These are phyloP conservation scores for Dinochytrium kinnereticum DNA, from an alignment of 371 early-diverging fungal species.

Conservation along the genomic window DNA sequence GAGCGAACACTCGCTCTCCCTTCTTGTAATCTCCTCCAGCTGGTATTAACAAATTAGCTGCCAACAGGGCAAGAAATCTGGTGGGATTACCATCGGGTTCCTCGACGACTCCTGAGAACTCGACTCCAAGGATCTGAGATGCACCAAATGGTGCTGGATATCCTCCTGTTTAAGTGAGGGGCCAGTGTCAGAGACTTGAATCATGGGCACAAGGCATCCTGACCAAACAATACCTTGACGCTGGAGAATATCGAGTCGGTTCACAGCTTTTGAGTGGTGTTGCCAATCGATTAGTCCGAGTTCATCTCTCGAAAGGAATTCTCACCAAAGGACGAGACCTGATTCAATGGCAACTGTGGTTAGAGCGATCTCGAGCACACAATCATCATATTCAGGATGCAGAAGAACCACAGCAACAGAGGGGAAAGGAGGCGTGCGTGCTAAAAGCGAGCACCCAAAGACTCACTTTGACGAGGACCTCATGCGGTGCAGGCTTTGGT, in stretches of 20 bases:
- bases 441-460: too few relatives aligned
- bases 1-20: constrained; percentile 75
- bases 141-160: constrained; percentile 73
- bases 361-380: not conserved
- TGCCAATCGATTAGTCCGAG: constrained; percentile 45
- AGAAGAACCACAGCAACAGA: not conserved
- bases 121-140: constrained; percentile 74
- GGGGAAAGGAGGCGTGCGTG: too few relatives aligned
- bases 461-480: constrained; percentile 71
- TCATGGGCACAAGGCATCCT: too few relatives aligned
- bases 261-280: too few relatives aligned
- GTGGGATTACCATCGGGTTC: constrained; percentile 52
- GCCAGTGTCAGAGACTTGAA: not conserved
- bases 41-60: not conserved
- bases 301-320: constrained; percentile 46
- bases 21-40: constrained; percentile 24
- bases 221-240: constrained; percentile 66
- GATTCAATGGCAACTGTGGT: constrained; percentile 26
- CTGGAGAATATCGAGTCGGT: constrained; percentile 80
- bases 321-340: constrained; percentile 47
- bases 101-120: constrained; percentile 73
- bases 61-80: not conserved
- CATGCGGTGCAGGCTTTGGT: constrained; percentile 59
- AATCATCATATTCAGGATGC: not conserved
- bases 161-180: not conserved